Evolutionary conservation across 2,329 filamentous ascomycete genomes (phyloP).

Genomic region (Fusarium mangiferae): DNA sequence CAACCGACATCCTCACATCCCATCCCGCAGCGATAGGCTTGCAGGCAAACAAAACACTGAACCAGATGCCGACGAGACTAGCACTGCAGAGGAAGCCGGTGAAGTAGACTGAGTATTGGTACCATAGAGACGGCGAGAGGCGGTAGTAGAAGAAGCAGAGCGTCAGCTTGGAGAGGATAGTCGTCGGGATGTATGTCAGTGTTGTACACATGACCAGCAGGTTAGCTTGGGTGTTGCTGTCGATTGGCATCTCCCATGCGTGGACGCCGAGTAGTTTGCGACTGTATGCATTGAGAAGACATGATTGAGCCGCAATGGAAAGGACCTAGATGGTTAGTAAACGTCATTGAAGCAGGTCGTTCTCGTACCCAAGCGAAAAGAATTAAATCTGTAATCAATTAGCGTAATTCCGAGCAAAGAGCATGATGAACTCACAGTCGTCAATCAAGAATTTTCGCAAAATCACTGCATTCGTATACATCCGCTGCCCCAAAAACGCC

Average conservation of each 20-base stretch:
- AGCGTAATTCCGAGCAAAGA: rapidly evolving
- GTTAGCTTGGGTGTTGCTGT: neutral
- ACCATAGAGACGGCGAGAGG: slow-evolving; percentile 9
- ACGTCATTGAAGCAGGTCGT: rapidly evolving
- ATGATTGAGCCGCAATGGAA: slow-evolving; percentile 9
- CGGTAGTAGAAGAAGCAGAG: slow-evolving; percentile 21
- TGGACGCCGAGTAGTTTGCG: slow-evolving; percentile 6
- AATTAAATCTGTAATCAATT: neutral
- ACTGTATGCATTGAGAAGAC: slow-evolving; percentile 9
- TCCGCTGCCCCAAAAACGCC: slow-evolving; percentile 3
- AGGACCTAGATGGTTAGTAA: neutral
- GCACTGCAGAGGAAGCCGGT: neutral
- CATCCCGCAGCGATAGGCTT: neutral
- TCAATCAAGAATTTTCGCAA: slow-evolving; percentile 8
- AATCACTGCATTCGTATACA: slow-evolving; percentile 15
- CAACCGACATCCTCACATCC: neutral
- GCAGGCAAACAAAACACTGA: slow-evolving; percentile 13
- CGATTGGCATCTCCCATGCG: slow-evolving; percentile 15
- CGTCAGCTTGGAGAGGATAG: slow-evolving; percentile 4
- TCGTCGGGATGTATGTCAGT: slow-evolving; percentile 8
- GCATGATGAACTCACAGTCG: neutral
- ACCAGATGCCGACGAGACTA: slow-evolving; percentile 1
- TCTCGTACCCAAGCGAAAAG: slow-evolving; percentile 4
- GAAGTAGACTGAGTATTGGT: slow-evolving; percentile 7
- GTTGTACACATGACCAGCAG: slow-evolving; percentile 14